Evolutionary conservation across 2,329 filamentous ascomycete genomes (phyloP), one percentile per base, ranked within the genome.

Genomic region (Keithomyces neogunnii): DNA sequence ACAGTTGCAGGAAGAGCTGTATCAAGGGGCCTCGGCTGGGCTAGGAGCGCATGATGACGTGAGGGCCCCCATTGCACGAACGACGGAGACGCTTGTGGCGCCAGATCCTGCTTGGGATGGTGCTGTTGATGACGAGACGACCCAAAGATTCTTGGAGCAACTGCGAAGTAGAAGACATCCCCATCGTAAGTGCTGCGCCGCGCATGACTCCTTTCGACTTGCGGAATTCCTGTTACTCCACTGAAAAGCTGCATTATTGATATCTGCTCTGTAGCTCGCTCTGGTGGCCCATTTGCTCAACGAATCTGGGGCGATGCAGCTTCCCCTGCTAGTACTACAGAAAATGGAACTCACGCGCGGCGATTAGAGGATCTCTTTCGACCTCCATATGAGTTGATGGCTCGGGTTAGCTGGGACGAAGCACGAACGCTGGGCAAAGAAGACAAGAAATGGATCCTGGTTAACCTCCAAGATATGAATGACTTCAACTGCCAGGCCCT

Each of bases 401-500:
- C 82, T 28, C 81, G 81, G 35, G 69, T 89, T 33, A 73, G 82
- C n/a, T 96, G 89, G 84, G 89, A 96, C 57, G 79, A 85, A 52
- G 93, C 89, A 11, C 82, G 93, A 50, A 81, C 91, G 13, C 77
- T 90, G 60, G 93, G 92, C 54, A 95, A 93, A 65, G 87, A 90
- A 45, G 78, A 85, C 31, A 84, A 89, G 73, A 96, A 95, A 68
- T 99, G 93, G 93, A 80, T 99, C 46, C 70, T 99, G 59, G 89
- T 96, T 55, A 97, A 99, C 65, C 84, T 99, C 13, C 93, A 99
- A 69, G 91, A 99, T 64, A 82, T 88, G 57, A 88, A 88, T 36
- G 85, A 96, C 62, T 99, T 99, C 67, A 88, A 93, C 67, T 99
- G 93, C 67, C 93, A 99, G 66, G 80, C 88, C 3, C 74, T 99